Evolutionary conservation across 192 early-diverging fungal genomes (phyloP).

Genomic region (Rhizophagus clarus): DNA sequence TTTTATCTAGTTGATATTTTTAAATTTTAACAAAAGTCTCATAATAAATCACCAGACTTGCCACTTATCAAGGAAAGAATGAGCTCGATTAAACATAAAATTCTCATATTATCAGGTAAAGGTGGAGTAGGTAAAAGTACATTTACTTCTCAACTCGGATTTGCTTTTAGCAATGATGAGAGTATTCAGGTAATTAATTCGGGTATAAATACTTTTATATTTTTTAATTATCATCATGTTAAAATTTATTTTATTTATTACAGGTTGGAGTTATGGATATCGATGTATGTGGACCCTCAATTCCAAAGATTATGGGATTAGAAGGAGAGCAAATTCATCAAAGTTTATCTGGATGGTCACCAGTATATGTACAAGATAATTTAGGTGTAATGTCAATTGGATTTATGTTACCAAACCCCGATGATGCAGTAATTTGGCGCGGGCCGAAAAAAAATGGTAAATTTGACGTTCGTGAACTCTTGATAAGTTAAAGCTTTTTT

Average conservation of each 20-base stretch:
- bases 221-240: neutral
- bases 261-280: constrained; percentile 89
- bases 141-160: constrained; percentile 87
- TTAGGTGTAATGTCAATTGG: constrained; percentile 90
- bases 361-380: constrained; percentile 78
- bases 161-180: constrained; percentile 71
- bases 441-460: constrained; percentile 89
- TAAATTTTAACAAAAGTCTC: neutral
- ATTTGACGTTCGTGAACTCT: neutral
- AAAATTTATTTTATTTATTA: neutral
- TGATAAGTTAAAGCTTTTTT: neutral
- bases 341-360: constrained; percentile 77
- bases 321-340: constrained; percentile 82
- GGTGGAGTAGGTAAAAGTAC: constrained; percentile 98
- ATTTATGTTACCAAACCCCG: constrained; percentile 85
- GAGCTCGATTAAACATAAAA: constrained; percentile 73
- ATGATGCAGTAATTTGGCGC: constrained; percentile 94
- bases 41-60: constrained; percentile 48
- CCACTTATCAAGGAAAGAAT: constrained; percentile 67
- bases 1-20: neutral
- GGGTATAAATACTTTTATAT: neutral
- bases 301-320: constrained; percentile 93
- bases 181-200: constrained; percentile 33
- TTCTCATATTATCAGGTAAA: constrained; percentile 97
- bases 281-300: constrained; percentile 94